These are phyloP conservation scores for Nicotiana otophora DNA, from an alignment of 257 asterid species.

Conservation along the genomic window DNA sequence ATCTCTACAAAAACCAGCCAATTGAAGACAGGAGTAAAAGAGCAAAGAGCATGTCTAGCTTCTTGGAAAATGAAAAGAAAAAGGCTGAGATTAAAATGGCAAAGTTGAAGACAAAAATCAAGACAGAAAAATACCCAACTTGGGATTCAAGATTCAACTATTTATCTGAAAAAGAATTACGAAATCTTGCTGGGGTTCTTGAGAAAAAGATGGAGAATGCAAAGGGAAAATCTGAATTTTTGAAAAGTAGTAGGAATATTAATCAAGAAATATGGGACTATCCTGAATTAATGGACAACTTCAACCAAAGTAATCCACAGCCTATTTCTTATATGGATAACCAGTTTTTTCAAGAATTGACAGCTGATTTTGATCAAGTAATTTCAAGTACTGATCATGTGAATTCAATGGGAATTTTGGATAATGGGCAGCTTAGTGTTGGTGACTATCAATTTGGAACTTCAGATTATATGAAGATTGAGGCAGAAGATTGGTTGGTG, in stretches of 20 bases:
- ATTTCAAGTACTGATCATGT: too few relatives aligned
- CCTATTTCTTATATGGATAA: not conserved
- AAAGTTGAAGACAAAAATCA: not conserved
- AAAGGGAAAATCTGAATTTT: not conserved
- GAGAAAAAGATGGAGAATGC: slow-evolving; percentile 2
- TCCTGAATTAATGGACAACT: not conserved
- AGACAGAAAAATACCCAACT: not conserved
- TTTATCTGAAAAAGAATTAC: slow-evolving; percentile 8
- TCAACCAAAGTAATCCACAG: not conserved
- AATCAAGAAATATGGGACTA: not conserved
- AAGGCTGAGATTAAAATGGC: not conserved
- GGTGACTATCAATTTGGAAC: not conserved
- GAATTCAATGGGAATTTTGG: not conserved
- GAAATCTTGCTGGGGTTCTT: not conserved
- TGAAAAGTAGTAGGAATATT: not conserved
- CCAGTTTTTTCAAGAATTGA: not conserved
- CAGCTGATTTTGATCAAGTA: not conserved
- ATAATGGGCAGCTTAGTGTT: not conserved
- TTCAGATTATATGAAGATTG: not conserved
- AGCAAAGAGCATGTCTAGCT: not conserved
- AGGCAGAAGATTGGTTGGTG: not conserved
- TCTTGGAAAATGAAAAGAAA: slow-evolving; percentile 2
- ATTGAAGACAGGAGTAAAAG: not conserved
- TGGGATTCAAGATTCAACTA: not conserved
- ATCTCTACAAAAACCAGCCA: not conserved